Evolutionary conservation across 768 basidiomycete genomes (phyloP), one percentile per base, ranked within the genome.

Genomic region (Boletus bicolor): DNA sequence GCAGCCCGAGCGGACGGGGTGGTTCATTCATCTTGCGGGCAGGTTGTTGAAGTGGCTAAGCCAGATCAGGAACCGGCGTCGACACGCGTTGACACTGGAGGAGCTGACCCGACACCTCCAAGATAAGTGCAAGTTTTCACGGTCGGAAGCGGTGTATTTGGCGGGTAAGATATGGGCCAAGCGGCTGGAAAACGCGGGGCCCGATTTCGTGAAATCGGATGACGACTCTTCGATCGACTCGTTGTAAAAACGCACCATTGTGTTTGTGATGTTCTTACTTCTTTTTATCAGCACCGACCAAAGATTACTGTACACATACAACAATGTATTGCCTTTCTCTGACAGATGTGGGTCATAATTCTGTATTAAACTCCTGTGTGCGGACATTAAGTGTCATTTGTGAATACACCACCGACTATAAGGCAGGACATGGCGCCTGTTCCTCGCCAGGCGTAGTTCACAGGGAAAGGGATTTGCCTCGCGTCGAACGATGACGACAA

Each of bases 21-120:
- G 68, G 68, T 68, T 68, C 47, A 51, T 70, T 37, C 47, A 65
- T 37, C 37, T 66, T 46, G 66, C 68, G 1, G 54, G 58, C 17
- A 61, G 38, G 44, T 19, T 68, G 41, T 24, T 63, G 36, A 54
- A 36, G 49, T 68, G 65, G 67, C 11, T 65, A 17, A 34, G 52
- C 37, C 65, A 63, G 47, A 43, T 59, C 46, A 59, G n/a, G 42
- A 19, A 17, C 12, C 51, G 57, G 14, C 56, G 50, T 37, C 55
- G 54, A 32, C 59, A 53, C 15, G 44, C 46, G 12, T 52, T 70
- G 56, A 68, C 60, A 49, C 44, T 46, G 44, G 56, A 50, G 30
- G 60, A 60, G n/a, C 45, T 69, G 51, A 30, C 43, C 41, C 64
- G 61, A 41, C 59, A 65, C 54, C 65, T 68, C 30, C 59, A 68